Percentiles rank a stretch among this genome's conserved stretches.
Conservation (phyloP, 2,329 filamentous ascomycete genomes). For the Botrytis porri region DNA sequence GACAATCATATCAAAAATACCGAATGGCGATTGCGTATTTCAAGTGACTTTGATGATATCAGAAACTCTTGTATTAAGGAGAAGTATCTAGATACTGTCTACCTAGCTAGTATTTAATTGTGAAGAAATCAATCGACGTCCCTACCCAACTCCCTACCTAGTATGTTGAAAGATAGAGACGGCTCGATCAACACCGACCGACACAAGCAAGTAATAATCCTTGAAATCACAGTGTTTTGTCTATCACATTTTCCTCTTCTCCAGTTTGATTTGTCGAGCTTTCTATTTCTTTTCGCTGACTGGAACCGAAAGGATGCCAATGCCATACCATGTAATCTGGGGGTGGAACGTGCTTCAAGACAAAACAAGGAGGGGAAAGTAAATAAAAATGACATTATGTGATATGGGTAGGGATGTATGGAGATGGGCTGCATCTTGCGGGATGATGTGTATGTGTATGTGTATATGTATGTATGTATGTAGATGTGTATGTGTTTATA, state of each 20-base stretch:
- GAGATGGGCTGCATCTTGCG: neutral
- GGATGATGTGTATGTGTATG: neutral
- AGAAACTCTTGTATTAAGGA: neutral
- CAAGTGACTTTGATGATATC: neutral
- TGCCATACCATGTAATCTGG: neutral
- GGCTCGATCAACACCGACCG: neutral
- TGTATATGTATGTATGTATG: neutral
- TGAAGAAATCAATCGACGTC: neutral
- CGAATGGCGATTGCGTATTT: neutral
- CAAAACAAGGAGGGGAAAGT: slow-evolving; percentile 16
- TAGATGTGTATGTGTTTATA: too few species aligned
- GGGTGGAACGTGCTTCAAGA: slow-evolving; percentile 13
- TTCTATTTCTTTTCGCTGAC: neutral
- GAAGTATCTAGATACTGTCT: too few species aligned
- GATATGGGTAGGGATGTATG: neutral
- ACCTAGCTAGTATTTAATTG: neutral
- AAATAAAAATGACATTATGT: slow-evolving; percentile 10
- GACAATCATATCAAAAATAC: neutral
- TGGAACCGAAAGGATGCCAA: neutral
- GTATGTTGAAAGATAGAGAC: neutral
- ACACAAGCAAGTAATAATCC: neutral
- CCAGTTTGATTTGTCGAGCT: neutral
- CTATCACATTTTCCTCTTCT: neutral
- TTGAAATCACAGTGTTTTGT: neutral
- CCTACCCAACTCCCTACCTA: neutral